Base-by-base conservation (phyloP, 208 protist genomes). In the Angomonas ambiguus region DNA sequence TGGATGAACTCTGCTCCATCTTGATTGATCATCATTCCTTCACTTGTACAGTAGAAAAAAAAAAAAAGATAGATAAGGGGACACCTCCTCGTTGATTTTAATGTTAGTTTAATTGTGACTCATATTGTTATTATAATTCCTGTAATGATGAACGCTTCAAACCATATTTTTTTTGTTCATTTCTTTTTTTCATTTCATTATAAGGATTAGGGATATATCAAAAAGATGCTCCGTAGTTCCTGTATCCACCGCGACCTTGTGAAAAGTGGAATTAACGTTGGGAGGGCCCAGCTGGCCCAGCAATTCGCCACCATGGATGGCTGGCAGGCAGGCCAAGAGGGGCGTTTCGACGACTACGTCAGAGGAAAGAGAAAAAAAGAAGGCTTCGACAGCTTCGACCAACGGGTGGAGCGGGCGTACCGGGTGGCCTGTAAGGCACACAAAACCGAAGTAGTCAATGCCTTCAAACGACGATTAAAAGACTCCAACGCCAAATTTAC, bases 301-400 rank as follows among this genome's bases (percentile, higher is more conserved):
- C 85, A 95, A 80, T 95, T 95, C 61, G 67, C 69, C 49, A 77
- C 81, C 2, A 92, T 95, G 85, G 78, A 89, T 2, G 85, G 88
- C 22, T 95, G 85, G 86, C 85, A 95, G 69, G 25, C 63, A 0
- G 62, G 48, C 10, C 82, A 88, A 49, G 69, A 82, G 61, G 8
- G 61, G 25, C 72, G 83, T 48, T 93, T 95, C 63, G 90, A 95
- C 69, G 35, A 65, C n/a, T 95, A 88, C 60, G 71, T 95, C 2
- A 67, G 68, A 48, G 79, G 88, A 35, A 82, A 87, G 73, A 77
- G 90, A 22, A 65, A 69, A 35, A 82, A 74, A 64, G 72, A 92
- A 71, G 72, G 65, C 71, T 91, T 80, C 68, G 90, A 95, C 6
- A 77, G 65, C 0, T 95, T 95, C 70, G 90, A 95, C 56, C 90